Evolutionary conservation across 805 yeast species (phyloP).

Genomic region (Hanseniaspora valbyensis): DNA sequence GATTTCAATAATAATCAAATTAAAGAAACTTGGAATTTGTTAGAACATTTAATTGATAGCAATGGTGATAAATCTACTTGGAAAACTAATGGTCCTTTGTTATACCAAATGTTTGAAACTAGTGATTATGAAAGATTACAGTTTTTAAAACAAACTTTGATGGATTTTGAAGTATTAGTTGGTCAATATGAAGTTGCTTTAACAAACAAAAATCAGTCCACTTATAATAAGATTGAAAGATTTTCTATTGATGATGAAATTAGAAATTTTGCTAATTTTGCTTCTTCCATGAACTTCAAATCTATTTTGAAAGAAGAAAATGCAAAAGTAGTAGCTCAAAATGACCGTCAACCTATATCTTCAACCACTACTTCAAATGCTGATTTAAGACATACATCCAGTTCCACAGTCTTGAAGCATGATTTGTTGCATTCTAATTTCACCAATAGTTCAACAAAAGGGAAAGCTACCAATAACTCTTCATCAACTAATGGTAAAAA

Average conservation of each 20-base stretch:
- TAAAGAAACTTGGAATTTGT: conserved; percentile 42
- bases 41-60: conserved; percentile 34
- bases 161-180: conserved; percentile 34
- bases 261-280: conserved; percentile 5
- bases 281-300: neutral
- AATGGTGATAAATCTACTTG: conserved; percentile 41
- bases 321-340: too few relatives aligned
- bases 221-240: conserved; percentile 42
- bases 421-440: conserved; percentile 28
- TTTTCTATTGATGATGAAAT: conserved; percentile 35
- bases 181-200: conserved; percentile 10
- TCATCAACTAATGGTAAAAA: conserved; percentile 16
- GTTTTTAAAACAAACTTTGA: conserved; percentile 53
- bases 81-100: conserved; percentile 67
- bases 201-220: conserved; percentile 11
- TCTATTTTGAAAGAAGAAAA: neutral
- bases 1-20: conserved; percentile 44
- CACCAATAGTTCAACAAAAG: conserved; percentile 22
- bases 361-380: neutral
- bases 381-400: conserved; percentile 21
- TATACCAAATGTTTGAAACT: conserved; percentile 62
- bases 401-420: conserved; percentile 25
- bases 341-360: too few relatives aligned
- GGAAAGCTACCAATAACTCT: conserved; percentile 19
- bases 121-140: conserved; percentile 54